These are phyloP conservation scores for Silene vulgaris DNA, from an alignment of 179 eudicot genomes.

Conservation along the genomic window DNA sequence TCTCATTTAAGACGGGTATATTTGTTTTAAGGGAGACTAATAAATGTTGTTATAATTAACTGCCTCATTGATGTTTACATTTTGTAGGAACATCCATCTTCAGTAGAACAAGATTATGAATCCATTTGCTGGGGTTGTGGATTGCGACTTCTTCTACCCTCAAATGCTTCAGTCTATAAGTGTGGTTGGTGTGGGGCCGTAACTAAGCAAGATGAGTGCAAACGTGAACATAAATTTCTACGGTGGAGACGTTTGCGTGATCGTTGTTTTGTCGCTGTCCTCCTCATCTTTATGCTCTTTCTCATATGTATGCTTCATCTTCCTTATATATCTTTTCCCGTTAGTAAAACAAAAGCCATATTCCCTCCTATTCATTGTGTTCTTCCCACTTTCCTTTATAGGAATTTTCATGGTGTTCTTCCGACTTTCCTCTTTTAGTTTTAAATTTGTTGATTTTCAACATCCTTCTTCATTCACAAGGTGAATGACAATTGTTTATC, in stretches of 20 bases:
- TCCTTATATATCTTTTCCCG: background rate
- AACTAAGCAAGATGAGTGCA: slow-evolving; percentile 56
- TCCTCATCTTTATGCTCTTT: slow-evolving; percentile 62
- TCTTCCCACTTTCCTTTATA: no score
- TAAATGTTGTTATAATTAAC: no score
- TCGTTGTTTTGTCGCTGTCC: slow-evolving; percentile 62
- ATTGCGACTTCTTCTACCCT: slow-evolving; percentile 69
- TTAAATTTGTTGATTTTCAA: no score
- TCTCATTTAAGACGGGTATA: no score
- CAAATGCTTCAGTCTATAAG: slow-evolving; percentile 72
- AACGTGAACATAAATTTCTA: slow-evolving; percentile 39
- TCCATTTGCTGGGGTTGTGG: slow-evolving; percentile 98
- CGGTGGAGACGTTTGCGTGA: slow-evolving; percentile 73
- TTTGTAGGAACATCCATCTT: slow-evolving; percentile 38
- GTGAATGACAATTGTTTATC: no score
- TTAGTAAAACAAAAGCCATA: background rate
- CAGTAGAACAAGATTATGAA: slow-evolving; percentile 50
- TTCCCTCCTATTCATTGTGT: no score
- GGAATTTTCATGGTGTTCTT: no score
- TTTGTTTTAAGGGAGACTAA: no score
- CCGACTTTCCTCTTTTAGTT: no score
- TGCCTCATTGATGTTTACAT: background rate
- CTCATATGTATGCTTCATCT: slow-evolving; percentile 59
- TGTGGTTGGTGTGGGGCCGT: slow-evolving; percentile 99
- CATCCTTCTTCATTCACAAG: no score